phyloP scores from a whole-genome alignment of 352 stramenopile genomes.

The Pythium vanterpoolii region DNA sequence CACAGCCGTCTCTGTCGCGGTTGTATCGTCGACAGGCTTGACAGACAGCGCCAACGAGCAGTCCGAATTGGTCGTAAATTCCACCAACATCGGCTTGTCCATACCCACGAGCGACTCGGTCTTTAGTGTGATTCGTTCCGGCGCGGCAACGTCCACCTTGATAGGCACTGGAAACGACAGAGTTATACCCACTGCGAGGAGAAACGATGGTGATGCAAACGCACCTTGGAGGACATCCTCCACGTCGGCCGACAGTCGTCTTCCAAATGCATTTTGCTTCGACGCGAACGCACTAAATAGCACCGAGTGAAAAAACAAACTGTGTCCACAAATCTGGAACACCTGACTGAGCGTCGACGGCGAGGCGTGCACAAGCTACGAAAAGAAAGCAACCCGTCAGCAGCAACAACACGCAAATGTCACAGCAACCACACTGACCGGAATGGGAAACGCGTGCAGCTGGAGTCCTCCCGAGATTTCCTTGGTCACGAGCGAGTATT shows the following conservation, averaged over 20 bases:
- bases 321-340: slow-evolving; percentile 79
- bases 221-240: slow-evolving; percentile 64
- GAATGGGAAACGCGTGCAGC: slow-evolving; percentile 78
- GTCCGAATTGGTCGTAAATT: slow-evolving; percentile 61
- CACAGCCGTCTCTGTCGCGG: slow-evolving; percentile 12
- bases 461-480: slow-evolving; percentile 81
- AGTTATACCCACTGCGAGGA: too few relatives aligned
- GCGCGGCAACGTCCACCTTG: slow-evolving; percentile 78
- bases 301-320: slow-evolving; percentile 84
- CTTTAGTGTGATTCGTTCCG: slow-evolving; percentile 80
- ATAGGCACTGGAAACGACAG: slow-evolving; percentile 56
- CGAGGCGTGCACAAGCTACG: slow-evolving; percentile 60
- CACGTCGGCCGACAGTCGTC: slow-evolving; percentile 52
- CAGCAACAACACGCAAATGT: background rate
- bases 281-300: slow-evolving; percentile 73
- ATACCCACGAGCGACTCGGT: slow-evolving; percentile 48
- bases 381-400: slow-evolving; percentile 1
- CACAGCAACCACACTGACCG: slow-evolving; percentile 30
- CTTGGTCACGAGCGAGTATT: slow-evolving; percentile 81
- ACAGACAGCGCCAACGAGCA: slow-evolving; percentile 60
- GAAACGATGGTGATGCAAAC: too few relatives aligned
- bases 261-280: slow-evolving; percentile 68
- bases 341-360: slow-evolving; percentile 55
- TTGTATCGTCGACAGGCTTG: slow-evolving; percentile 47
- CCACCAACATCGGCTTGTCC: slow-evolving; percentile 64